Evolutionary conservation across 176 grass and related monocot genomes (phyloP).

Genomic region (Stipa capillata): DNA sequence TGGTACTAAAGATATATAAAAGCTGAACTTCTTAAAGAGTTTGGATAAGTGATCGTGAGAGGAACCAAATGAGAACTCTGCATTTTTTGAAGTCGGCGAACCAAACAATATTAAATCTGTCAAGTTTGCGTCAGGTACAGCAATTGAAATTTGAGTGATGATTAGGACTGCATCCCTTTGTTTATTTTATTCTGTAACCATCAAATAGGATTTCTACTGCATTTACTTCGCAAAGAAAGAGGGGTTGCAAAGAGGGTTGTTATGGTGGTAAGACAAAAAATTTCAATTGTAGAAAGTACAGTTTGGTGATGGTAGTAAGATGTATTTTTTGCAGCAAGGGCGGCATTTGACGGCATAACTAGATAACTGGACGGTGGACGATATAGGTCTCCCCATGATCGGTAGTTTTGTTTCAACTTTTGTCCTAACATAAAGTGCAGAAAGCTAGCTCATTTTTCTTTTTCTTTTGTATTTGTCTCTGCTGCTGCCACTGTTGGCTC

Average conservation of each 20-base stretch:
- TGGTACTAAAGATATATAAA: neutral
- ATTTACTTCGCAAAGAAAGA: neutral
- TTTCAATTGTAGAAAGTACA: neutral
- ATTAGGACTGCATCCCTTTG: neutral
- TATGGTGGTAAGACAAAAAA: neutral
- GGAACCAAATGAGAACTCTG: neutral
- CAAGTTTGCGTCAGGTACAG: conserved; percentile 32
- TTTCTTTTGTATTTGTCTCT: neutral
- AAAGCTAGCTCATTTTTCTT: too few species aligned
- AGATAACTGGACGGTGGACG: neutral
- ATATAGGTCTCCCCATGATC: neutral
- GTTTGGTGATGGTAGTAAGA: neutral
- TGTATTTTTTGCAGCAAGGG: neutral
- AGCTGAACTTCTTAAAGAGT: neutral
- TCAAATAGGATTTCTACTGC: neutral
- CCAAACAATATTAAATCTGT: neutral
- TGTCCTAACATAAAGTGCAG: neutral
- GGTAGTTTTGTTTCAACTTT: neutral
- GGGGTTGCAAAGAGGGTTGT: neutral
- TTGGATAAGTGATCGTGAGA: neutral
- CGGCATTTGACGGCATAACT: neutral
- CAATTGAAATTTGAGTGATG: conserved; percentile 11
- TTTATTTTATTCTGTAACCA: neutral
- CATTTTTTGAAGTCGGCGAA: conserved; percentile 15
- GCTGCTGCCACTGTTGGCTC: neutral